A percentile compares a stretch with the other conserved stretches of the same genome.
phyloP scores from a whole-genome alignment of 257 asterid species.

The Rehmannia glutinosa region DNA sequence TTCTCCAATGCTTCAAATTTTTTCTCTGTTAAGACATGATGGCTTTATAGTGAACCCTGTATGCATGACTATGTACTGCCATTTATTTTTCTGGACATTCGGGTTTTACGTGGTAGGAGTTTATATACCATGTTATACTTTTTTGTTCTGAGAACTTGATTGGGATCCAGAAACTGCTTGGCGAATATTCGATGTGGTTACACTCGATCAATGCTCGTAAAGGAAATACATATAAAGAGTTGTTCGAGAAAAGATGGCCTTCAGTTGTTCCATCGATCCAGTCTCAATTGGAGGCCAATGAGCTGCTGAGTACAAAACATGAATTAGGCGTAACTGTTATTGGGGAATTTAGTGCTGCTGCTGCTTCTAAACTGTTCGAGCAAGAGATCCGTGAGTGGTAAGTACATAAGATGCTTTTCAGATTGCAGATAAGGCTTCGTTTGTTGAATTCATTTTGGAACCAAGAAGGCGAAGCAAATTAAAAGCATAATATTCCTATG shows the following conservation, averaged over 20 bases:
- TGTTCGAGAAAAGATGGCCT: conserved; percentile 75
- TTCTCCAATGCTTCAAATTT: not conserved
- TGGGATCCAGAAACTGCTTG: conserved; percentile 62
- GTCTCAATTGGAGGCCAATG: conserved; percentile 43
- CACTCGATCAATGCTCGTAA: conserved; percentile 60
- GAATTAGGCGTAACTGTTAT: conserved; percentile 52
- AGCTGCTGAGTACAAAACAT: conserved; percentile 46
- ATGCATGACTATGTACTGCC: not conserved
- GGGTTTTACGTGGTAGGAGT: not conserved
- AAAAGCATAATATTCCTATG: not conserved
- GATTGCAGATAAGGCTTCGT: not conserved
- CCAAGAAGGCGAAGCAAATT: conserved; percentile 3
- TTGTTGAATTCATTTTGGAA: not conserved
- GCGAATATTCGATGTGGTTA: conserved; percentile 74
- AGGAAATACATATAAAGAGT: conserved; percentile 59
- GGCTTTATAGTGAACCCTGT: not conserved
- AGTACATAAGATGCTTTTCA: conserved; percentile 22
- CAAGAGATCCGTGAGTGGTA: conserved; percentile 94
- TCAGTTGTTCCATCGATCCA: conserved; percentile 41
- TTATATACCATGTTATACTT: not conserved
- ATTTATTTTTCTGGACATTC: not conserved
- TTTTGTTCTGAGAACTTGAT: conserved; percentile 4
- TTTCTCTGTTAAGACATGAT: not conserved
- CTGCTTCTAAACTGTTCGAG: conserved; percentile 90
- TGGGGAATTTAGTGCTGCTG: conserved; percentile 70